A percentile compares a stretch with the other conserved stretches of the same genome.
phyloP scores from a whole-genome alignment of 2,329 filamentous ascomycete genomes.

The Rhinocladiella mackenziei region DNA sequence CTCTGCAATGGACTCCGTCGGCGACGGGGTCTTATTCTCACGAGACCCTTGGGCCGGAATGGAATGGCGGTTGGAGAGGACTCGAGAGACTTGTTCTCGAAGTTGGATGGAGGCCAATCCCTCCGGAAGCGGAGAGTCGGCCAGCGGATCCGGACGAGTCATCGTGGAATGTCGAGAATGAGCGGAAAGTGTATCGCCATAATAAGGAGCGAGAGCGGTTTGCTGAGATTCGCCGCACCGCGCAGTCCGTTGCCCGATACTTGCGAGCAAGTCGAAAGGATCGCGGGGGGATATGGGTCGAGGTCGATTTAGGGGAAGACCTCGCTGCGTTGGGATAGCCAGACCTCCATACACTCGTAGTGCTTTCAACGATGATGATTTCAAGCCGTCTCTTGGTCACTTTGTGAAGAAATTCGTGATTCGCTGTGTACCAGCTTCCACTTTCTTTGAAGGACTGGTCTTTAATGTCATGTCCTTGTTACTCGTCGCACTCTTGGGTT shows the following conservation, averaged over 20 bases:
- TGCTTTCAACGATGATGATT: too few species aligned
- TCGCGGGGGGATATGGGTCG: conserved; percentile 40
- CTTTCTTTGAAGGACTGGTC: conserved; percentile 41
- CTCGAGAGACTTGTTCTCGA: conserved; percentile 42
- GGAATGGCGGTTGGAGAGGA: conserved; percentile 46
- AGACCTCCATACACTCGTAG: too few species aligned
- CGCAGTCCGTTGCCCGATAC: conserved; percentile 34
- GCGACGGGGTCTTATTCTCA: conserved; percentile 1
- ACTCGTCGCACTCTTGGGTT: conserved; percentile 55
- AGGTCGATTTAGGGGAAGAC: conserved; percentile 30
- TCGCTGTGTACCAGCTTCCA: conserved; percentile 48
- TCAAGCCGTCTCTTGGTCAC: too few species aligned
- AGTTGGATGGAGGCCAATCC: conserved; percentile 40
- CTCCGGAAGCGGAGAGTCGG: conserved; percentile 18
- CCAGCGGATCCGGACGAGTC: conserved; percentile 5
- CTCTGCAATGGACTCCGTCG: conserved; percentile 42
- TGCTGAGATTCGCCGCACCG: conserved; percentile 30
- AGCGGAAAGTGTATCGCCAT: conserved; percentile 34
- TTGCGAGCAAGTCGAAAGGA: conserved; percentile 34
- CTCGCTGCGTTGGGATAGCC: too few species aligned
- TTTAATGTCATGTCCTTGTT: conserved; percentile 48
- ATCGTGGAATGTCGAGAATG: conserved; percentile 35
- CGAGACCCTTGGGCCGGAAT: conserved; percentile 38
- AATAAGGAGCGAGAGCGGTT: conserved; percentile 35
- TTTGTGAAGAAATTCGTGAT: conserved; percentile 50